These are phyloP conservation scores for Septoria linicola DNA, from an alignment of 2,329 filamentous ascomycete genomes.

Conservation along the genomic window DNA sequence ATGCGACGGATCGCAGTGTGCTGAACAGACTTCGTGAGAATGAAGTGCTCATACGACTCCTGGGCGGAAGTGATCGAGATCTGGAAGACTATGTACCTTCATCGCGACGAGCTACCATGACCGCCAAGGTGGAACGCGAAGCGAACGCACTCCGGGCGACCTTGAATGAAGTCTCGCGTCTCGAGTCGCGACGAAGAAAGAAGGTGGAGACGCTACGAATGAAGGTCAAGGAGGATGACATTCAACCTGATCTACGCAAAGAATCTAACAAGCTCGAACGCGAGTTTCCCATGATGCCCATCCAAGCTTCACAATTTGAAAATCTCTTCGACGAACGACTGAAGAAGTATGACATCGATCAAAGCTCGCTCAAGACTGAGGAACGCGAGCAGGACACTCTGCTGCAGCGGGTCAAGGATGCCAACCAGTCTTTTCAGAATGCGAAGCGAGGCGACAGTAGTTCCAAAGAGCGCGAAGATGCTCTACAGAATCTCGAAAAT, in stretches of 20 bases:
- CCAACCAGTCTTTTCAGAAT: constrained; percentile 74
- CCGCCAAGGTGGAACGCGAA: constrained; percentile 75
- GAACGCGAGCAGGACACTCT: constrained; percentile 79
- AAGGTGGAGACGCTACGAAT: constrained; percentile 76
- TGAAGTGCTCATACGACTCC: constrained; percentile 70
- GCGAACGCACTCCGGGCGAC: constrained; percentile 73
- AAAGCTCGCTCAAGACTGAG: constrained; percentile 65
- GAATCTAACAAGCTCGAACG: constrained; percentile 85
- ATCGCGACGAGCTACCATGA: constrained; percentile 74
- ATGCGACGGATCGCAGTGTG: constrained; percentile 67
- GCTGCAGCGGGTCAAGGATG: constrained; percentile 66
- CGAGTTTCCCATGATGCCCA: constrained; percentile 76
- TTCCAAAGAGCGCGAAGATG: constrained; percentile 74
- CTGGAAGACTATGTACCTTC: constrained; percentile 88
- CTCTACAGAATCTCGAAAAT: constrained; percentile 82
- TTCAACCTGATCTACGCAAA: constrained; percentile 74
- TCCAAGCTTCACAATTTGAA: constrained; percentile 89
- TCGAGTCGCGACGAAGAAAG: constrained; percentile 76
- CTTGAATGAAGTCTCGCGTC: constrained; percentile 78
- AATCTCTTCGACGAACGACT: constrained; percentile 82
- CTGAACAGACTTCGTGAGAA: constrained; percentile 75
- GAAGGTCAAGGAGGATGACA: constrained; percentile 82
- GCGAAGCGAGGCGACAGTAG: constrained; percentile 67
- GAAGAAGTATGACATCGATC: constrained; percentile 75
- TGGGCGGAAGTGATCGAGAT: constrained; percentile 76